Evolutionary conservation across 805 yeast species (phyloP), one percentile per base, ranked within the genome.

Genomic region (Metschnikowia noctiluminum): DNA sequence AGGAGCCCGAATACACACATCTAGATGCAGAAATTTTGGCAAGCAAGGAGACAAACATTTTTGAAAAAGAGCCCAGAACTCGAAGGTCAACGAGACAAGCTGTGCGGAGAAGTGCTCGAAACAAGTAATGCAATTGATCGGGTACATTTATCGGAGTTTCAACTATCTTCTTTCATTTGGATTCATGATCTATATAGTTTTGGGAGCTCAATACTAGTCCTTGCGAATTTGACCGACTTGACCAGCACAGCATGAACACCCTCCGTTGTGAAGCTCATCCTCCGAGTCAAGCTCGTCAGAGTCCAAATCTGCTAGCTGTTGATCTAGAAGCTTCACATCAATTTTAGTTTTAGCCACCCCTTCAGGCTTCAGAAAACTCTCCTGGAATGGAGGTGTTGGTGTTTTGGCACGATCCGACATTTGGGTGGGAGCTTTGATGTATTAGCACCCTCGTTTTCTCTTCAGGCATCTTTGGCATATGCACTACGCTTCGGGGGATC

Each of bases 271-370:
- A 34, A 43, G 46, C 35, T 52, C 59, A 37, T 54, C 59, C 30
- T 56, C 58, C 32, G 56, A 54, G 48, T 53, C 55, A 34, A 54
- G 45, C 35, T 52, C 58, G 40, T 56, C 58, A 28, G 55, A 52
- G 46, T 54, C 56, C 47, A 56, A 49, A 4, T 56, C 59, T 13
- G 59, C 59, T 15, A 56, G 53, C 39, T 56, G 56, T 48, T 52
- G 54, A 37, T 56, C 59, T 31, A 54, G 51, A 26, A 56, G 52
- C 41, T 54, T 54, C 31, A 52, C 59, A 28, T 56, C 59, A 34
- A 56, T 46, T 13, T 40, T 46, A n/a, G 45, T 4, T 31, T 43
- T 35, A 34, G 32, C 14, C 14, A 43, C 31, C n/a, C 14, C 36
- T 16, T 35, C 35, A 7, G 30, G 13, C 14, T 40, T 16, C 11